phyloP scores from a whole-genome alignment of 2,329 filamentous ascomycete genomes.

The Hypomyces rosellus region DNA sequence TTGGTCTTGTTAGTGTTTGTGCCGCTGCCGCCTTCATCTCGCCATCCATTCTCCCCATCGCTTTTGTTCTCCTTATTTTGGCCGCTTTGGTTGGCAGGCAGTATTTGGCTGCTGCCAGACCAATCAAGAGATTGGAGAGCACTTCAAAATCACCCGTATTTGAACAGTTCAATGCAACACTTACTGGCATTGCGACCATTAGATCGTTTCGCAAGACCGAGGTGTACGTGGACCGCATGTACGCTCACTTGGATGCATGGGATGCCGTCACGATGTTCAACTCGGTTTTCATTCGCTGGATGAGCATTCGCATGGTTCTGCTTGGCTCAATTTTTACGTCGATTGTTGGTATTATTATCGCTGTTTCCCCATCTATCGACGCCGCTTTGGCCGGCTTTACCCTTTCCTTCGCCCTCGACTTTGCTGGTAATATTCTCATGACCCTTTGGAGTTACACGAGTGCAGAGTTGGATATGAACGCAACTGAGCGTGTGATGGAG shows the following conservation, averaged over 20 bases:
- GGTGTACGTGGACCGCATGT: slow-evolving; percentile 64
- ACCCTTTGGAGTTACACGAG: slow-evolving; percentile 62
- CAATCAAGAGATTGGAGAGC: slow-evolving; percentile 71
- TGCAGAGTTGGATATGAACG: slow-evolving; percentile 73
- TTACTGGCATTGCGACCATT: slow-evolving; percentile 68
- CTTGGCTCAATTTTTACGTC: slow-evolving; percentile 64
- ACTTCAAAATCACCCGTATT: slow-evolving; percentile 73
- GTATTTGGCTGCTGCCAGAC: slow-evolving; percentile 66
- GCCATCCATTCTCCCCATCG: slow-evolving; percentile 57
- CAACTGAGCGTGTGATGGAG: slow-evolving; percentile 68
- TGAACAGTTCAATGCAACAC: slow-evolving; percentile 68
- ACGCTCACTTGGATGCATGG: slow-evolving; percentile 61
- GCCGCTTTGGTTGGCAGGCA: slow-evolving; percentile 52
- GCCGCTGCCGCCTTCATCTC: slow-evolving; percentile 64
- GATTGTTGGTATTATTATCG: slow-evolving; percentile 57
- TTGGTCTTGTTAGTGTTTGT: slow-evolving; percentile 60
- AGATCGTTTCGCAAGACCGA: slow-evolving; percentile 65
- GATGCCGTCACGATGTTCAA: slow-evolving; percentile 59
- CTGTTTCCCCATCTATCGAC: slow-evolving; percentile 55
- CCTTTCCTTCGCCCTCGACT: slow-evolving; percentile 65
- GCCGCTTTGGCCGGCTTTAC: slow-evolving; percentile 70
- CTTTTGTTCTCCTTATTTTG: slow-evolving; percentile 49
- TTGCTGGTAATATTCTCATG: slow-evolving; percentile 58
- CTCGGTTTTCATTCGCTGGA: slow-evolving; percentile 71
- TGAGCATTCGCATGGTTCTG: slow-evolving; percentile 64